Evolutionary conservation across 2,329 filamentous ascomycete genomes (phyloP), one percentile per base, ranked within the genome.

Genomic region (Alternaria sp.): DNA sequence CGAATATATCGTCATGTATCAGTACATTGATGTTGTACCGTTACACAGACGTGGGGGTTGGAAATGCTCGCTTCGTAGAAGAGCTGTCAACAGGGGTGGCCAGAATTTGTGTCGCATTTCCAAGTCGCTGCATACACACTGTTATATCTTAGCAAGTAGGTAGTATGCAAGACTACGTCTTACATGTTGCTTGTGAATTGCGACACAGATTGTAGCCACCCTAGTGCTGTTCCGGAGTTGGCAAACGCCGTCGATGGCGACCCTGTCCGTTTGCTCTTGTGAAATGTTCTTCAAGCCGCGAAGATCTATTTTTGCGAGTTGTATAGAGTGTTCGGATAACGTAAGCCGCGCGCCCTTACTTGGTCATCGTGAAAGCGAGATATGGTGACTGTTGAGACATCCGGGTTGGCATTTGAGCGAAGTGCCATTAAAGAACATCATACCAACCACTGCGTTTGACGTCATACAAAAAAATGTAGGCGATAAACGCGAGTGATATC

Each of bases 1-100:
- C 44, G 32, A 19, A 54, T 28, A 59, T 66, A 61, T 61, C 51
- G 36, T 23, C 40, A 57, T 59, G 62, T 65, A 68, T 55, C 32
- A 49, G 55, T 61, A 64, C 58, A 55, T 61, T 44, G 54, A 43
- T 28, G n/a, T 40, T 23, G 45, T 26, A 15, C 47, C 25, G 54
- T 57, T 55, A 51, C 40, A 61, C 45, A 21, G 23, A 13, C 32
- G 61, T 60, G 57, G 57, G 61, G 56, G 50, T 36, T 36, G 21
- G 49, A 49, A 40, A 40, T 10, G 36, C 32, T 36, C 32, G 32
- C 32, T 36, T 36, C 32, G 32, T 36, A 36, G 15, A 2, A 36
- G 2, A n/a, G 32, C 4, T 36, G 32, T 36, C 4, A 36, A 0
- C 4, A 36, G 32, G 32, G 32, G 32, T 10, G 13, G 15, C 15